Conservation (phyloP, 345 rosid species). For the Salix caprea region DNA sequence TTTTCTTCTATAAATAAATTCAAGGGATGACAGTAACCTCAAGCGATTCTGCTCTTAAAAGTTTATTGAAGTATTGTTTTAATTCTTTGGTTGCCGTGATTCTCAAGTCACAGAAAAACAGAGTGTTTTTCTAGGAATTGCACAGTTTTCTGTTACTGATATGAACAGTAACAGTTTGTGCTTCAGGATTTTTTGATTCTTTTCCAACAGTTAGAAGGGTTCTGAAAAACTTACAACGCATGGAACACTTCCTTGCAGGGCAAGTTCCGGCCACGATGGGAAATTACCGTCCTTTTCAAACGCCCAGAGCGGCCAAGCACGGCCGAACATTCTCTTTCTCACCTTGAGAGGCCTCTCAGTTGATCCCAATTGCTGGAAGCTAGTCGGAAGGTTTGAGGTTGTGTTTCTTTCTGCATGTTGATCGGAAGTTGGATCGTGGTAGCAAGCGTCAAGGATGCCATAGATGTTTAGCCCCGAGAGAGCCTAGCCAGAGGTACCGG, state of each 20-base stretch:
- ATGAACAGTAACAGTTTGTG: too few species aligned
- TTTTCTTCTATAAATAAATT: too few species aligned
- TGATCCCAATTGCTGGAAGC: slow-evolving; percentile 36
- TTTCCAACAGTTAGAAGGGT: too few species aligned
- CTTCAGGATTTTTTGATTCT: too few species aligned
- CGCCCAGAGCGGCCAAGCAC: slow-evolving; percentile 42
- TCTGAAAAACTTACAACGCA: slow-evolving; percentile 35
- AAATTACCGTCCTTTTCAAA: slow-evolving; percentile 24
- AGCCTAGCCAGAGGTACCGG: slow-evolving; percentile 17
- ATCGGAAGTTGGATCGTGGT: slow-evolving; percentile 24
- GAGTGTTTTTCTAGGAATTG: too few species aligned
- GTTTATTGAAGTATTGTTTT: too few species aligned
- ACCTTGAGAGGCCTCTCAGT: slow-evolving; percentile 34
- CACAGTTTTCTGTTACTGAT: too few species aligned
- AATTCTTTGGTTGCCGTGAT: too few species aligned
- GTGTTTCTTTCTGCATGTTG: slow-evolving; percentile 2
- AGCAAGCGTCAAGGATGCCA: slow-evolving; percentile 50
- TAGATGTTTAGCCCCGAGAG: slow-evolving; percentile 33
- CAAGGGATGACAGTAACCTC: too few species aligned
- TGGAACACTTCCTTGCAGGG: background rate
- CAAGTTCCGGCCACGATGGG: slow-evolving; percentile 33
- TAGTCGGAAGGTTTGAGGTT: slow-evolving; percentile 22
- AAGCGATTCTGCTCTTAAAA: too few species aligned
- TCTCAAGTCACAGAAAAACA: too few species aligned
- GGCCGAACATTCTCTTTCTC: slow-evolving; percentile 43